phyloP scores from a whole-genome alignment of 164 flowering plant species.

The Magnolia officinalis region DNA sequence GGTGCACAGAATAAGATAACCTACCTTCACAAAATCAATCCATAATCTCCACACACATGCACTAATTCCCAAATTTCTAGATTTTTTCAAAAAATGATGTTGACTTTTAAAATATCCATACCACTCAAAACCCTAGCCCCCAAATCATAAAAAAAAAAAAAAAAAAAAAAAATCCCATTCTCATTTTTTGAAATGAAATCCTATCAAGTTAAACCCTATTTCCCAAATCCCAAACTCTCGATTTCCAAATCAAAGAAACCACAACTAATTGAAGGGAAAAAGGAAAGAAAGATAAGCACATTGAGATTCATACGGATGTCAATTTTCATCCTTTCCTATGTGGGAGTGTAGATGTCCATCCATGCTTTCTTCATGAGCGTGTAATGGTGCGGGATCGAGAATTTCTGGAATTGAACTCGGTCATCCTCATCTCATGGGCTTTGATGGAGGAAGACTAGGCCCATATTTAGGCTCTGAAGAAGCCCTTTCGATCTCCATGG shows the following conservation, averaged over 20 bases:
- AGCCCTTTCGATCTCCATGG: slow-evolving; percentile 9
- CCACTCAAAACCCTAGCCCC: background rate
- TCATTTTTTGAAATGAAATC: background rate
- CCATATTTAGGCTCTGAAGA: background rate
- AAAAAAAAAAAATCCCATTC: no score
- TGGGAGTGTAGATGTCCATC: slow-evolving; percentile 36
- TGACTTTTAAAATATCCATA: no score
- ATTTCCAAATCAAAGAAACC: background rate
- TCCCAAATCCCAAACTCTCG: background rate
- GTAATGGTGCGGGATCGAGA: slow-evolving; percentile 30
- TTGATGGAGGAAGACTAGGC: slow-evolving; percentile 1
- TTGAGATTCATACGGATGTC: slow-evolving; percentile 38
- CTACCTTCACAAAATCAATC: no score
- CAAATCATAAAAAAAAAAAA: background rate
- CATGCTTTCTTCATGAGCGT: slow-evolving; percentile 35
- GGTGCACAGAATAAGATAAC: no score
- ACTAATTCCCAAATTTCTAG: no score
- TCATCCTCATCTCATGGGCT: slow-evolving; percentile 20
- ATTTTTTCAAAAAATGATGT: no score
- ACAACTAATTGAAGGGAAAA: background rate
- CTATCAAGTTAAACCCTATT: background rate
- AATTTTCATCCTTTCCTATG: slow-evolving; percentile 32
- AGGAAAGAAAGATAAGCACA: background rate
- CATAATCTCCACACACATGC: no score
- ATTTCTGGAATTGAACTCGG: slow-evolving; percentile 16